phyloP scores from a whole-genome alignment of 495 filamentous ascomycete species.

The Penicillium lividum region DNA sequence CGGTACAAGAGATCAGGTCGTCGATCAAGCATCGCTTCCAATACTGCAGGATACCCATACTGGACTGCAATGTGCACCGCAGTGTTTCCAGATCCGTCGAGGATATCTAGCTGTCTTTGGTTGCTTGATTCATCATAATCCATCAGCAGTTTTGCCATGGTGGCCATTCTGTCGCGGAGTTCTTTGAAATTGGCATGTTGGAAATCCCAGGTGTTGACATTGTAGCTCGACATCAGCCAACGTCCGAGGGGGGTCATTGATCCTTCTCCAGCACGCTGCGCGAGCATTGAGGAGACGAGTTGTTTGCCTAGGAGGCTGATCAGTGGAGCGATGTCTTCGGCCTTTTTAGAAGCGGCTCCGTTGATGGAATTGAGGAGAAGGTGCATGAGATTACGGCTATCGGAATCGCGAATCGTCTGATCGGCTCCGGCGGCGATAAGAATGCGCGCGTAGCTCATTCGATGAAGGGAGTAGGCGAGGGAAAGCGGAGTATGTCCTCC shows the following conservation, averaged over 20 bases:
- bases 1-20: constrained; percentile 59
- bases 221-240: constrained; percentile 29
- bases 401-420: constrained; percentile 54
- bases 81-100: constrained; percentile 69
- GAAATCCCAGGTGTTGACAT: not conserved
- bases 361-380: constrained; percentile 38
- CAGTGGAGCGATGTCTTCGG: constrained; percentile 39
- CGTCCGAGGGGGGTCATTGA: constrained; percentile 52
- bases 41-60: constrained; percentile 30
- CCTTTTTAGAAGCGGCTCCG: constrained; percentile 9
- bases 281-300: constrained; percentile 45
- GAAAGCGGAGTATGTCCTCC: constrained; percentile 62
- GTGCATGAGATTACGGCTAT: constrained; percentile 62
- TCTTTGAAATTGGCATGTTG: not conserved
- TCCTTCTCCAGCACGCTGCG: constrained; percentile 44
- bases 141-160: constrained; percentile 39
- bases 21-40: constrained; percentile 52
- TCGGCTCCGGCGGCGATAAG: constrained; percentile 66
- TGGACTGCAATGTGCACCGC: constrained; percentile 60
- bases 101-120: constrained; percentile 55
- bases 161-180: not conserved
- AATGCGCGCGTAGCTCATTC: constrained; percentile 53
- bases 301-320: constrained; percentile 55
- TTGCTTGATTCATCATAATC: constrained; percentile 48
- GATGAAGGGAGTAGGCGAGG: constrained; percentile 54